Conservation (phyloP, 495 filamentous ascomycete genomes). For the Penicillium arizonense region DNA sequence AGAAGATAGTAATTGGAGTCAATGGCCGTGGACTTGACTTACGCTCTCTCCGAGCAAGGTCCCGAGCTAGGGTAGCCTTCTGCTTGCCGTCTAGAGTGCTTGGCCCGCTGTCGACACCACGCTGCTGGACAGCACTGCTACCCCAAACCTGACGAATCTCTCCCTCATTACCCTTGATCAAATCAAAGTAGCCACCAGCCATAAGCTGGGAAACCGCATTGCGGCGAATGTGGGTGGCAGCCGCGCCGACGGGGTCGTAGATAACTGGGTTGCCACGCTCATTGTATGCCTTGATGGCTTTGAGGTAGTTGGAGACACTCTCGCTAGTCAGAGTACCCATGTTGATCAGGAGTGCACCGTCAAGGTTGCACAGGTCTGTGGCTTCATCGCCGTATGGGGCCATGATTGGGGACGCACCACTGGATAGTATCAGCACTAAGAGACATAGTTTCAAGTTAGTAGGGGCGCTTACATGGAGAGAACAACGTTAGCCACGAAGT, state of each 20-base stretch:
- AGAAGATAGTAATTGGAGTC: neutral
- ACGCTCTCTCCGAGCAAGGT: constrained; percentile 64
- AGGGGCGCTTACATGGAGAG: constrained; percentile 57
- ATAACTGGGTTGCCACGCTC: constrained; percentile 67
- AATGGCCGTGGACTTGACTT: constrained; percentile 7
- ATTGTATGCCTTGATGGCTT: constrained; percentile 77
- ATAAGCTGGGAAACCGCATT: constrained; percentile 71
- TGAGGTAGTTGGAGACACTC: constrained; percentile 63
- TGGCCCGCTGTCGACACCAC: constrained; percentile 80
- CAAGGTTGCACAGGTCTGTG: constrained; percentile 64
- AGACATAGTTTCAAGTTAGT: neutral
- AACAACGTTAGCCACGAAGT: constrained; percentile 88
- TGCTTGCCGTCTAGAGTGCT: constrained; percentile 52
- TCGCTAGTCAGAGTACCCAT: constrained; percentile 87
- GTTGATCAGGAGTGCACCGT: constrained; percentile 79
- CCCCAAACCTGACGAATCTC: constrained; percentile 76
- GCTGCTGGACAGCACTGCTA: constrained; percentile 58
- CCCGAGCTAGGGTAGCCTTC: constrained; percentile 59
- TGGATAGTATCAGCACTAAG: constrained; percentile 18
- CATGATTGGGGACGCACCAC: constrained; percentile 92
- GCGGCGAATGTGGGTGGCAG: constrained; percentile 74
- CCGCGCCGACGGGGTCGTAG: constrained; percentile 89
- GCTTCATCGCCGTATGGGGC: constrained; percentile 83
- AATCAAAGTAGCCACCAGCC: constrained; percentile 69
- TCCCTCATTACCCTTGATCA: constrained; percentile 94